phyloP scores from a whole-genome alignment of 2,329 filamentous ascomycete genomes.

The Amphichorda felina region DNA sequence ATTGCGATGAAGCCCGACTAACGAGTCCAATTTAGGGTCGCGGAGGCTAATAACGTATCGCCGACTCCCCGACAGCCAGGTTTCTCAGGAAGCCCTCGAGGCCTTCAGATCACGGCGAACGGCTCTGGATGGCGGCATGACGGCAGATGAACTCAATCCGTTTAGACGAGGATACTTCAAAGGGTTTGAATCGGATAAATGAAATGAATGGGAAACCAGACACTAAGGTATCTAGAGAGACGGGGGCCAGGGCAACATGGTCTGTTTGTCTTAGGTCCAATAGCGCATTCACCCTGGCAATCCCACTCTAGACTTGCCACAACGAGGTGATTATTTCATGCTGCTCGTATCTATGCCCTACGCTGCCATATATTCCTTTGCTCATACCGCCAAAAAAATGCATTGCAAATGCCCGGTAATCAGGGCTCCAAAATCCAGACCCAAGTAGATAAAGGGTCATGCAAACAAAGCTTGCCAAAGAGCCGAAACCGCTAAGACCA shows the following conservation, averaged over 20 bases:
- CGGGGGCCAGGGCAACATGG: too few species aligned
- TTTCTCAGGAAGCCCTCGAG: conserved; percentile 31
- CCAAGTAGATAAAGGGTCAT: conserved; percentile 1
- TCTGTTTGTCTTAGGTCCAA: too few species aligned
- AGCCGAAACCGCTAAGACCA: not conserved
- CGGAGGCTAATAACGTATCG: conserved; percentile 79
- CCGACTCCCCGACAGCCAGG: conserved; percentile 48
- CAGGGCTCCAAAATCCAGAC: too few species aligned
- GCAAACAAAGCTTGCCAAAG: not conserved
- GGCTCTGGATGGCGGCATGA: conserved; percentile 26
- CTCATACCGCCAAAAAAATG: too few species aligned
- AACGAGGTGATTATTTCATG: too few species aligned
- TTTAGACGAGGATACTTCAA: conserved; percentile 48
- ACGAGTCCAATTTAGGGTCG: conserved; percentile 50
- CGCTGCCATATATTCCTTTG: too few species aligned
- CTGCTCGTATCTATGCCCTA: too few species aligned
- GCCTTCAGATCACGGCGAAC: conserved; percentile 17
- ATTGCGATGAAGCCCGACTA: conserved; percentile 6
- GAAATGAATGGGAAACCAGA: not conserved
- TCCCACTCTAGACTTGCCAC: too few species aligned
- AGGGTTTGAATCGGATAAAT: conserved; percentile 30
- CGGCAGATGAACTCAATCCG: conserved; percentile 47
- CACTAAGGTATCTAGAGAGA: too few species aligned
- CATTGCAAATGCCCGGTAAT: too few species aligned
- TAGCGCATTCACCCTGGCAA: too few species aligned